Base-by-base conservation (phyloP, 768 basidiomycete genomes). In the Phanerodontia chrysosporium region DNA sequence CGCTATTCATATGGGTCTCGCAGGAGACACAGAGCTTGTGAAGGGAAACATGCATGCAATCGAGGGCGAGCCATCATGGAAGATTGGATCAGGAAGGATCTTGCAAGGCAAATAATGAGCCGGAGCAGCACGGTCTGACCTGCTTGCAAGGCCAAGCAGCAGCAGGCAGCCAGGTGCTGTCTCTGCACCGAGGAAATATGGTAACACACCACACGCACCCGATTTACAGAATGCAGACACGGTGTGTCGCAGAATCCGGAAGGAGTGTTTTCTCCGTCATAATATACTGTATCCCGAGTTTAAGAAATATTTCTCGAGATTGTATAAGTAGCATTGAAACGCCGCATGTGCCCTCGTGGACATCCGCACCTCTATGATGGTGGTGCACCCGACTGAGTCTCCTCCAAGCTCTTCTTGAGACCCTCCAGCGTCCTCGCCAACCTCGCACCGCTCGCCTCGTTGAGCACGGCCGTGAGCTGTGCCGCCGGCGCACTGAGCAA, bases 341-440 rank as follows among this genome's bases (percentile, higher is more conserved):
- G 24, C 7, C 22, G 7, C 7, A 45, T n/a, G 16, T 45, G 18
- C n/a, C 7, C 22, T 18, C 44, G 18, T 18, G 22, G 18, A 12
- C 48, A 25, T 18, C 25, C 48, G 48, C 29, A 29, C 39, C 39
- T 42, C 49, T 51, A 51, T 32, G 49, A 32, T 21, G 49, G 49
- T 21, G 49, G 49, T 18, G 49, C 29, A 21, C 32, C 49, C 29
- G 49, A 51, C 49, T 51, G 49, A 22, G 57, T 71, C 62, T 82
- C 85, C 73, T 89, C 84, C 66, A 91, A 69, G 24, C 83, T 79
- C 69, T 82, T 79, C 74, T 84, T 86, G 70, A 90, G 75, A 1
- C 90, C 90, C 64, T 91, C 87, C 66, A 92, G 66, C 44, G 89
- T 86, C 76, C 89, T 75, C 57, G 86, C 83, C 68, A 90, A 69